Percentiles rank a stretch among this genome's conserved stretches.
These are phyloP conservation scores for Fusarium sp. DNA, from an alignment of 2,329 filamentous ascomycete species.

Conservation along the genomic window DNA sequence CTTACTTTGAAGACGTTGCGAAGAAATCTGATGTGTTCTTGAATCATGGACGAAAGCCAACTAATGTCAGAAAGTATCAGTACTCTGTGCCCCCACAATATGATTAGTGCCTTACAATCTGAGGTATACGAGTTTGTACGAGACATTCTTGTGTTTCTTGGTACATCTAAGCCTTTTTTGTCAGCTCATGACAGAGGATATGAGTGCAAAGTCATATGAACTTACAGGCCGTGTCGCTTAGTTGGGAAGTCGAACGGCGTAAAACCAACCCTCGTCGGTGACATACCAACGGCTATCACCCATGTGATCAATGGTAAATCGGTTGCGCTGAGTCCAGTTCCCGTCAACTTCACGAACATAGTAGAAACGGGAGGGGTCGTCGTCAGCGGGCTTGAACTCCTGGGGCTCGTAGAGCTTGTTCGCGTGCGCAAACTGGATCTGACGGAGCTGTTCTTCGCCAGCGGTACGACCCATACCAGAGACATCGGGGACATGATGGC, in stretches of 20 bases:
- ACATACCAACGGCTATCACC: slow-evolving; percentile 71
- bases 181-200: slow-evolving; percentile 14
- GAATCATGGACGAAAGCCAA: slow-evolving; percentile 7
- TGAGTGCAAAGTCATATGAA: background rate
- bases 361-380: slow-evolving; percentile 72
- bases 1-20: slow-evolving; percentile 20
- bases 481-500: slow-evolving; percentile 60
- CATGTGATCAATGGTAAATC: slow-evolving; percentile 71
- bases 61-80: slow-evolving; percentile 5
- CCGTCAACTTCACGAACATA: slow-evolving; percentile 72
- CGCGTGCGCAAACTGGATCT: slow-evolving; percentile 62
- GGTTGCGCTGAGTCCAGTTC: slow-evolving; percentile 70
- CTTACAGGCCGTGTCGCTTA: slow-evolving; percentile 41
- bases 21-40: background rate
- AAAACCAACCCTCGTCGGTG: slow-evolving; percentile 69
- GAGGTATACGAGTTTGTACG: background rate
- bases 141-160: slow-evolving; percentile 11
- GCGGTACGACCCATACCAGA: slow-evolving; percentile 66
- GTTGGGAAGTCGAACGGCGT: slow-evolving; percentile 67
- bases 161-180: slow-evolving; percentile 11
- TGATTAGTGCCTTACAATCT: slow-evolving; percentile 8
- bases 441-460: slow-evolving; percentile 61
- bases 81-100: background rate
- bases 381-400: slow-evolving; percentile 73
- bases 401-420: slow-evolving; percentile 68